Base-by-base conservation (phyloP, 1,284 basidiomycete genomes). In the Malassezia equina region DNA sequence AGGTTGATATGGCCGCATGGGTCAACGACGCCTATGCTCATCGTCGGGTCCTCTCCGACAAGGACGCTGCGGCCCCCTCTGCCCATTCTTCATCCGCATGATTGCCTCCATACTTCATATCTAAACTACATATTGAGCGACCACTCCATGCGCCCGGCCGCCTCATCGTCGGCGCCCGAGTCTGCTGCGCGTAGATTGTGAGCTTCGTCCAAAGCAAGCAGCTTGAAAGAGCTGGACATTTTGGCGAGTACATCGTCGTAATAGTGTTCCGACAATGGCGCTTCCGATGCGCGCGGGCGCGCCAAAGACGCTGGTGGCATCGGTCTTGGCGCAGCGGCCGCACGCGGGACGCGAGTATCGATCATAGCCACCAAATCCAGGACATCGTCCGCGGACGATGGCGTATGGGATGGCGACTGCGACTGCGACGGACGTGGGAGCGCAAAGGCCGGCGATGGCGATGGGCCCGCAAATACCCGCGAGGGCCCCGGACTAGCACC, bases 1-100 rank as follows among this genome's bases (percentile, higher is more conserved):
- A 62, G 6, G 73, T 77, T 29, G 75, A 77, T 44, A 77, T 77
- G 75, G 64, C 58, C 47, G 62, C 59, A 0, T 75, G 73, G 73
- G 69, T 73, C 7, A 54, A 52, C 7, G 45, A 52, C 15, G 65
- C 69, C 17, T 19, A 29, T 11, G 47, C n/a, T 2, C 17, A 31
- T 21, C 47, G 33, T 15, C 46, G 46, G 11, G 4, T 9, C 7
- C 32, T 39, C 12, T 19, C 33, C 13, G 33, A 34, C 17, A 24
- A 34, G 23, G 46, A 48, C 33, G 44, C 31, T 28, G 33, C 33
- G 23, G 21, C 32, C 12, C 11, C 31, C 15, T 15, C 31, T 33
- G 4, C 19, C 12, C 6, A 13, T 7, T 25, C 46, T 3, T 39
- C 33, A 15, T 36, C 21, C 23, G 24, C 44, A 31, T 46, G 27